phyloP scores from a whole-genome alignment of 1,284 basidiomycete species.

The Neotropicomus parvogracilis region DNA sequence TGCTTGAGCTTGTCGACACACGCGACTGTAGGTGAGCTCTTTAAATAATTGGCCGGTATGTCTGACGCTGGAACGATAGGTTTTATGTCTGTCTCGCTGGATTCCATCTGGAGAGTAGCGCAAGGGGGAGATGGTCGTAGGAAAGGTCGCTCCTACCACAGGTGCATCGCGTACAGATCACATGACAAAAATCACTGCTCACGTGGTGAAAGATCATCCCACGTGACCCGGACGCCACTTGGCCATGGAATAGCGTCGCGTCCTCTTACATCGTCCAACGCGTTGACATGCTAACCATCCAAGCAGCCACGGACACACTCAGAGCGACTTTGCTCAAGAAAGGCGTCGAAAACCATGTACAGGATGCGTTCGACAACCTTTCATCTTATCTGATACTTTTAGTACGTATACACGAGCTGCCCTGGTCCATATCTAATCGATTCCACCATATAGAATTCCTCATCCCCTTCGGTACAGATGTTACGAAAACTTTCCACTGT shows the following conservation, averaged over 20 bases:
- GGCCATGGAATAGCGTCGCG: background rate
- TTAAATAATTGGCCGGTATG: slow-evolving; percentile 3
- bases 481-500: slow-evolving; percentile 31
- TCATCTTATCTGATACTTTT: slow-evolving; percentile 33
- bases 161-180: slow-evolving; percentile 22
- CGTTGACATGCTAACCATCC: slow-evolving; percentile 24
- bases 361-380: slow-evolving; percentile 28
- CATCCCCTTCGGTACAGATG: slow-evolving; percentile 30
- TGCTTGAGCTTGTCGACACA: slow-evolving; percentile 24
- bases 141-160: background rate
- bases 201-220: slow-evolving; percentile 30
- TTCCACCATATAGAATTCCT: slow-evolving; percentile 30
- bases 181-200: slow-evolving; percentile 30
- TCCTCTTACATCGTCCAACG: too few species aligned
- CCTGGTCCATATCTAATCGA: background rate
- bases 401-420: slow-evolving; percentile 22
- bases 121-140: background rate
- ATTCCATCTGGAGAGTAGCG: slow-evolving; percentile 24
- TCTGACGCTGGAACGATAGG: slow-evolving; percentile 7
- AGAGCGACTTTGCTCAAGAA: slow-evolving; percentile 18
- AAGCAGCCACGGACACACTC: slow-evolving; percentile 24
- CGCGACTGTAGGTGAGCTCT: background rate
- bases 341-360: slow-evolving; percentile 16
- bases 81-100: slow-evolving; percentile 18
- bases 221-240: slow-evolving; percentile 11